Evolutionary conservation across 2,329 filamentous ascomycete species (phyloP), one percentile per base, ranked within the genome.

Genomic region (Aspergillus fumigatus): DNA sequence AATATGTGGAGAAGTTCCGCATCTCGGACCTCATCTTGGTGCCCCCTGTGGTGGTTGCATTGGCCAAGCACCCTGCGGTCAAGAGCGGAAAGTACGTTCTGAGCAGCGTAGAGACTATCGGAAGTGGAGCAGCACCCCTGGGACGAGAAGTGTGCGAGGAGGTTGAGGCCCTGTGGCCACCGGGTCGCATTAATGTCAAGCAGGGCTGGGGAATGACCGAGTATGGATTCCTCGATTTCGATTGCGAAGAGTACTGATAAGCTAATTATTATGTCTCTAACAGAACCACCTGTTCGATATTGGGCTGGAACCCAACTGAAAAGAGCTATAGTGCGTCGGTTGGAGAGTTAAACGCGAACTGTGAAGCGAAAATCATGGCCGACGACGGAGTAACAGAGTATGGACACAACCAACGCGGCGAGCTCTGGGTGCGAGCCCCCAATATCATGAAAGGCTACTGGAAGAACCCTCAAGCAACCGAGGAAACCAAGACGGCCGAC

Each of bases 151-250:
- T 84, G 3, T 78, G 76, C 54, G 76, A 79, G 10, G 84, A 87
- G 61, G 81, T 85, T 9, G 80, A 88, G 68, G 79, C 75, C 56
- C 67, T 86, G 55, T 85, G 85, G 78, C 72, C 75, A 1, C 60
- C 67, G 62, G 75, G 78, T 14, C 67, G 72, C 23, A 72, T 84
- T 25, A 81, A 81, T 62, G 68, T 86, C 27, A 82, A 80, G 67
- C 90, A 93, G 72, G 90, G 89, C 3, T 95, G 89, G 88, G 91
- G 91, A 4, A 93, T 95, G 90, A 94, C 90, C 1, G 90, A 94
- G 73, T 78, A 66, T 70, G 75, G 82, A 60, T 53, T 48, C 19
- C 19, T 3, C 38, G n/a, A 35, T 45, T 41, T 50, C 25, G 38
- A 45, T 54, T 32, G 55, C 54, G 48, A 50, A 35, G 45, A 50